phyloP scores from a whole-genome alignment of 768 basidiomycete genomes.

The Rhizopogon roseolus region DNA sequence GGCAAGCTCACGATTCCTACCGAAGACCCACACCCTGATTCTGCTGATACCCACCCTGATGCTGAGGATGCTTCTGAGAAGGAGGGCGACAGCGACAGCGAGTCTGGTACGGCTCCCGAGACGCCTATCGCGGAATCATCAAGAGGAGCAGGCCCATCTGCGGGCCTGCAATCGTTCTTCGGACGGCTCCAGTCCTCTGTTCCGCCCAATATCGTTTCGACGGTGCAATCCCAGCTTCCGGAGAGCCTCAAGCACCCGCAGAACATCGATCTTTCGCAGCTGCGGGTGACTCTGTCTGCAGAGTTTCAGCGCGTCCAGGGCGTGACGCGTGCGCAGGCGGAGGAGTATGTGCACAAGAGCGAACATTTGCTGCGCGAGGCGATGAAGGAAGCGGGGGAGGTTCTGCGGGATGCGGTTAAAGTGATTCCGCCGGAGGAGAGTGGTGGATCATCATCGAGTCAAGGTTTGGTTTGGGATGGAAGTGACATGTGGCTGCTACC shows the following conservation, averaged over 20 bases:
- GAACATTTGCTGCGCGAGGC: slow-evolving; percentile 61
- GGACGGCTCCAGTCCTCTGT: slow-evolving; percentile 69
- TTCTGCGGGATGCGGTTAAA: slow-evolving; percentile 85
- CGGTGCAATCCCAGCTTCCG: slow-evolving; percentile 64
- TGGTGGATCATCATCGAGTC: slow-evolving; percentile 16
- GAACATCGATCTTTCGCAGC: slow-evolving; percentile 62
- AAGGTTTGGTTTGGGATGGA: slow-evolving; percentile 74
- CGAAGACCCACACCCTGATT: slow-evolving; percentile 14
- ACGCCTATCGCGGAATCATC: slow-evolving; percentile 20
- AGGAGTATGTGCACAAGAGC: slow-evolving; percentile 79
- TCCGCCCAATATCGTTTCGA: slow-evolving; percentile 67
- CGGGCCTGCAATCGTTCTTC: slow-evolving; percentile 46
- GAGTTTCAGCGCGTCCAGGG: slow-evolving; percentile 77
- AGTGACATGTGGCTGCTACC: slow-evolving; percentile 83
- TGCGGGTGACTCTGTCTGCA: slow-evolving; percentile 55
- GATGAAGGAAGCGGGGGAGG: slow-evolving; percentile 77
- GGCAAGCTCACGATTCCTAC: slow-evolving; percentile 45
- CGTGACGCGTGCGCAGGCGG: slow-evolving; percentile 69
- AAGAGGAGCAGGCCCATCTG: slow-evolving; percentile 16
- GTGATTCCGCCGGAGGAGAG: slow-evolving; percentile 78
- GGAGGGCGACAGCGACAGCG: slow-evolving; percentile 17
- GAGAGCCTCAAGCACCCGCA: slow-evolving; percentile 60
- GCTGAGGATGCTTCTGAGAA: slow-evolving; percentile 7
- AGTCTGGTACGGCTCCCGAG: slow-evolving; percentile 21
- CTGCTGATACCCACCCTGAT: slow-evolving; percentile 6